Percentiles rank a stretch among this genome's conserved stretches.
Conservation (phyloP, 2,329 filamentous ascomycete genomes). For the Neonectria ditissima region DNA sequence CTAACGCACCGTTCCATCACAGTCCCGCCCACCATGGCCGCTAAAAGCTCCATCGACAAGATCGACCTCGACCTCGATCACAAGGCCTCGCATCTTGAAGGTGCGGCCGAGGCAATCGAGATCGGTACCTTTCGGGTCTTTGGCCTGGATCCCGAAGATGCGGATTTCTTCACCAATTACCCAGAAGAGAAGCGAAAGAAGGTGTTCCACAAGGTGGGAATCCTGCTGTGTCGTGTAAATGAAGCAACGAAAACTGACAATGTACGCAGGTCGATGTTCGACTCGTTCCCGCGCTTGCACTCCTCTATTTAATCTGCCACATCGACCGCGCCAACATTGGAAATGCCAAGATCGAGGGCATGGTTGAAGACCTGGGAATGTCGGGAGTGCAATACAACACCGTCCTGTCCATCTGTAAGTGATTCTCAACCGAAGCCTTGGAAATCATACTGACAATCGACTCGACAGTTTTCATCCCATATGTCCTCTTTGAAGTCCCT, state of each 20-base stretch:
- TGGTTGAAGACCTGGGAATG: conserved; percentile 58
- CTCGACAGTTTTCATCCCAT: conserved; percentile 37
- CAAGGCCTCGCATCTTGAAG: conserved; percentile 35
- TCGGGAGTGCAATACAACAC: conserved; percentile 70
- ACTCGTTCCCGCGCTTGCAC: conserved; percentile 62
- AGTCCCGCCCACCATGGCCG: conserved; percentile 28
- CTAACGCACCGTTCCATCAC: neutral
- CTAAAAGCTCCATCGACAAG: conserved; percentile 39
- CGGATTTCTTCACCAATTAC: conserved; percentile 40
- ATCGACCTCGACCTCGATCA: conserved; percentile 35
- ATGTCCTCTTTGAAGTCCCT: conserved; percentile 41
- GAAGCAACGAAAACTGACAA: neutral
- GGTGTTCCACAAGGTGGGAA: conserved; percentile 36
- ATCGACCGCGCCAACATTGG: conserved; percentile 65
- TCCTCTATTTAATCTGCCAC: conserved; percentile 67
- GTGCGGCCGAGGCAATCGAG: conserved; percentile 32
- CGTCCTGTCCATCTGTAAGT: conserved; percentile 68
- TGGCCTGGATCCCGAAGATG: conserved; percentile 37
- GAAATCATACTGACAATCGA: neutral
- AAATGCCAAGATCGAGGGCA: conserved; percentile 63
- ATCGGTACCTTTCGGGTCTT: conserved; percentile 39
- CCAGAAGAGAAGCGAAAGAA: conserved; percentile 39
- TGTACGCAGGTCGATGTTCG: conserved; percentile 49
- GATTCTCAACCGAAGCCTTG: conserved; percentile 59
- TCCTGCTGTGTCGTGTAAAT: neutral